Base-by-base conservation (phyloP, 2,329 filamentous ascomycete genomes). In the Endocalyx cinctus region DNA sequence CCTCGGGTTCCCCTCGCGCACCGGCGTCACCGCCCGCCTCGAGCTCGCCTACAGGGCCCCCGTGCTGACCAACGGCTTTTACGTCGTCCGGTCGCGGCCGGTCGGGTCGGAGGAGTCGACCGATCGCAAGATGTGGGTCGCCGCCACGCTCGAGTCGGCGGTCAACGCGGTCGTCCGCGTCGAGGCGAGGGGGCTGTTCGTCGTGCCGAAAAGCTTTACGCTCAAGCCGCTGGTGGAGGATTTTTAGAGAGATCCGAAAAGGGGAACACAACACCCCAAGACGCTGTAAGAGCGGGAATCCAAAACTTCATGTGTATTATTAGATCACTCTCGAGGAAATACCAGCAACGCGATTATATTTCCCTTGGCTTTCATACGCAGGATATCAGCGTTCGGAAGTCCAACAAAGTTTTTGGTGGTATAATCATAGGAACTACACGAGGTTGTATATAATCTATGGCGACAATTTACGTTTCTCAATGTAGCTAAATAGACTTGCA, bases 41-140 rank as follows among this genome's bases (percentile, higher is more conserved):
- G 64, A 74, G 39, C 52, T 88, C 30, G 68, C 70, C 33, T 89
- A 87, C 55, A 66, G 72, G 27, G 70, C 68, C 36, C 79, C 78
- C 1, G 77, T 79, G 6, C 57, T 67, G 22, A 72, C 75, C 25
- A 71, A 74, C 33, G 62, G 67, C 25, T 84, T 83, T 54, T 86
- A 85, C 58, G 65, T 82, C 19, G 60, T 87, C 6, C 64, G 69
- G 35, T 66, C 69, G 10, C 54, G 62, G 32, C 69, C 70, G 27
- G 41, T 38, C 2, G 39, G 34, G 23, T 38, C 42, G 7, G 45
- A 47, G 50, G 37, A 57, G 54, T n/a, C n/a, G 44, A 52, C 56
- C 31, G 59, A 60, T 10, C 70, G 70, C 46, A 76, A 75, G 59
- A 54, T 65, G 33, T 79, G 72, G 62, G 75, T 74, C 27, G 57